phyloP scores from a whole-genome alignment of 2,329 filamentous ascomycete genomes.

The Byssothecium circinans region DNA sequence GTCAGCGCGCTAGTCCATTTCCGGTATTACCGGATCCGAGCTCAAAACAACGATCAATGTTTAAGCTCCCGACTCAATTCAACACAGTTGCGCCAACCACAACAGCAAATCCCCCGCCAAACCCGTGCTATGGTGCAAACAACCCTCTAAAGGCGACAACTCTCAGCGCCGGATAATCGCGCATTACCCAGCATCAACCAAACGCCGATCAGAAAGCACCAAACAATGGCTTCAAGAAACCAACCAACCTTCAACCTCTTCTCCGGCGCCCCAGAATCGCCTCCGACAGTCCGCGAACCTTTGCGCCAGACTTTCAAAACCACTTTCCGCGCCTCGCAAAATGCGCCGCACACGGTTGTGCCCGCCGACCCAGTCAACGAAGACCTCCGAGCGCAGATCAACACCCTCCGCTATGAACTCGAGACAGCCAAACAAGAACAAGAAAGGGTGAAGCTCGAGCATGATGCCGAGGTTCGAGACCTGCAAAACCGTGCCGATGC shows the following conservation, averaged over 20 bases:
- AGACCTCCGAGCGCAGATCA: conserved; percentile 85
- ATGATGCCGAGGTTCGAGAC: conserved; percentile 82
- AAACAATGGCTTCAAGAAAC: conserved; percentile 37
- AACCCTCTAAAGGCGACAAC: not conserved
- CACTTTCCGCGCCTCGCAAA: conserved; percentile 47
- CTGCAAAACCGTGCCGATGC: conserved; percentile 79
- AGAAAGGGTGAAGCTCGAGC: conserved; percentile 74
- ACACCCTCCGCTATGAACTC: conserved; percentile 83
- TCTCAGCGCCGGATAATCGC: not conserved
- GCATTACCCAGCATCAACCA: not conserved
- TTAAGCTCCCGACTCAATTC: not conserved
- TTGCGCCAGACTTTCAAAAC: conserved; percentile 46
- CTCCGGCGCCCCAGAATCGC: conserved; percentile 45
- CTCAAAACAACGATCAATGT: conserved; percentile 3
- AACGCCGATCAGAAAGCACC: not conserved
- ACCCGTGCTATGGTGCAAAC: not conserved
- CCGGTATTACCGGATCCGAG: not conserved
- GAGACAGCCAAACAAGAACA: conserved; percentile 86
- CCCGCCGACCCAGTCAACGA: conserved; percentile 60
- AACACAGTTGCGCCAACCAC: not conserved
- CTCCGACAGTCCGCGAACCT: conserved; percentile 37
- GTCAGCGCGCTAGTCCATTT: conserved; percentile 7
- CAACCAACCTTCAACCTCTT: conserved; percentile 54
- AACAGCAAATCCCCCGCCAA: not conserved
- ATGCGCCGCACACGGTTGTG: conserved; percentile 40